Conservation (phyloP, 331 rosid species). For the Acacia concinna region DNA sequence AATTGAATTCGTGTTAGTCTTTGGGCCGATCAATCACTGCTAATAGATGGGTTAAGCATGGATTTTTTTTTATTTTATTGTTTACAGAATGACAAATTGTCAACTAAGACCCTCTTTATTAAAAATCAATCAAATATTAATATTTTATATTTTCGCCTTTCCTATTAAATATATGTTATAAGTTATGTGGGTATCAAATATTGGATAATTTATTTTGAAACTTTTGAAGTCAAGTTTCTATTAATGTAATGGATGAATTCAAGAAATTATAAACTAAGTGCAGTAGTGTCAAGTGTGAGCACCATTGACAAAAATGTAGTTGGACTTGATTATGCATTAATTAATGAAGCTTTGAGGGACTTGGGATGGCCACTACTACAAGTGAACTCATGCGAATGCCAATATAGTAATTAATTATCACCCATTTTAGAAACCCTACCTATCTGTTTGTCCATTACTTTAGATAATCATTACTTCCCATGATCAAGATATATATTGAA, state of each 20-base stretch:
- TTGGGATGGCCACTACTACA: constrained; percentile 1
- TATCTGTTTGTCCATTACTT: constrained; percentile 1
- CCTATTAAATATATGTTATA: background rate
- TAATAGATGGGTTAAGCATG: background rate
- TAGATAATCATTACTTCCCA: constrained; percentile 8
- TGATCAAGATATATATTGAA: background rate
- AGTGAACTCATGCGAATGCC: background rate
- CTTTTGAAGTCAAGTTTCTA: background rate
- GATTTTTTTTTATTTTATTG: background rate
- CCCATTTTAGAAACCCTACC: constrained; percentile 22
- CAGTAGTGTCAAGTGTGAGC: too few species aligned
- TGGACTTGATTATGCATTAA: background rate
- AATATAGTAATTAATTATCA: constrained; percentile 10
- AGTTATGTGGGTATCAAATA: background rate
- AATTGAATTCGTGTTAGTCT: background rate
- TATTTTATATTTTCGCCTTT: background rate
- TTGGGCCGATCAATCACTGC: constrained; percentile 20
- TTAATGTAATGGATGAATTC: background rate
- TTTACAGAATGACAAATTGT: too few species aligned
- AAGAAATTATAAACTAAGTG: background rate
- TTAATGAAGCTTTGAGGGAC: background rate
- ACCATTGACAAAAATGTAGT: background rate
- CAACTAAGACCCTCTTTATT: background rate
- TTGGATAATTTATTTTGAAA: background rate
- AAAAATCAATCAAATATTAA: background rate